A percentile compares a stretch with the other conserved stretches of the same genome.
These are phyloP conservation scores for Starmerella ratchasimensis DNA, from an alignment of 805 yeast genomes.

Conservation along the genomic window DNA sequence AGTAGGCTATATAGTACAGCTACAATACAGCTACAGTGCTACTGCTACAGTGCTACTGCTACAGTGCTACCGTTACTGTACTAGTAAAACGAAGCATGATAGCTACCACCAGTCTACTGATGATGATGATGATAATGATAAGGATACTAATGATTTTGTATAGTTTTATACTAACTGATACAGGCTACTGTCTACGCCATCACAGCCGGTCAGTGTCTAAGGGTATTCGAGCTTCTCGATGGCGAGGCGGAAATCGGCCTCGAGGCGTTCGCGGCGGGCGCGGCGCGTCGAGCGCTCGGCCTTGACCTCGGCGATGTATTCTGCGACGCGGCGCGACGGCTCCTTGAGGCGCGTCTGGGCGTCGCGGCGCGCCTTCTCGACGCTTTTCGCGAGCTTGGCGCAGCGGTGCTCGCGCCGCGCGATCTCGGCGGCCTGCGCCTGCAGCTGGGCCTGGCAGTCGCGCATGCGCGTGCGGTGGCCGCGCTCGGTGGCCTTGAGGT, in stretches of 20 bases:
- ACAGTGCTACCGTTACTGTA: no score
- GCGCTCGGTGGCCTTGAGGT: slow-evolving; percentile 5
- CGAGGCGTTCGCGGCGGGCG: slow-evolving; percentile 10
- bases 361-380: slow-evolving; percentile 4
- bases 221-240: slow-evolving; percentile 7
- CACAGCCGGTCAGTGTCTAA: no score
- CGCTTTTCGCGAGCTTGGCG: slow-evolving; percentile 7
- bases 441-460: slow-evolving; percentile 10
- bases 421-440: slow-evolving; percentile 6
- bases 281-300: slow-evolving; percentile 11
- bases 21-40: no score
- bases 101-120: no score
- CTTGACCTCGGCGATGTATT: slow-evolving; percentile 5
- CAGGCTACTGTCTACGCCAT: not conserved
- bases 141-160: no score
- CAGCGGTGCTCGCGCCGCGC: slow-evolving; percentile 8
- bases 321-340: not conserved
- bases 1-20: no score
- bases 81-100: no score
- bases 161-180: no score
- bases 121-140: no score
- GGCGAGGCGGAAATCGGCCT: slow-evolving; percentile 10
- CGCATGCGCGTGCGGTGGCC: slow-evolving; percentile 10
- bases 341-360: not conserved
- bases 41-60: no score